phyloP scores from a whole-genome alignment of 768 basidiomycete genomes.

The Lyophyllum decastes region DNA sequence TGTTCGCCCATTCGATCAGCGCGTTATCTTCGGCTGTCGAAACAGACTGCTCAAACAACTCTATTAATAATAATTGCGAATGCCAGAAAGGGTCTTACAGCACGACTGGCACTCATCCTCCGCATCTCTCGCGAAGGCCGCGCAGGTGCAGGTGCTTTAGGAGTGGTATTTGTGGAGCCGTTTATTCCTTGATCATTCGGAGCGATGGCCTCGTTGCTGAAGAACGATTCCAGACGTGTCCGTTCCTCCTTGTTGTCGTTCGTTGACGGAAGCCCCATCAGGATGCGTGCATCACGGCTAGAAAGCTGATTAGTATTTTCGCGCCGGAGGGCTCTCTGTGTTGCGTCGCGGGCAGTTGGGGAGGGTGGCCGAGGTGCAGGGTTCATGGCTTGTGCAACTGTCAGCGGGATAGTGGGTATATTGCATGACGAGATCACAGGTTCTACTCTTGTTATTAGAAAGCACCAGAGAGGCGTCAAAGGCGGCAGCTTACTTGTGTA shows the following conservation, averaged over 20 bases:
- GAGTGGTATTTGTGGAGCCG: slow-evolving; percentile 14
- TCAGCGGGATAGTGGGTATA: slow-evolving; percentile 92
- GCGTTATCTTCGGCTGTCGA: slow-evolving; percentile 36
- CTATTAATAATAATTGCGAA: too few relatives aligned
- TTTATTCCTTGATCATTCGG: slow-evolving; percentile 18
- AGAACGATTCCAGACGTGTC: slow-evolving; percentile 56
- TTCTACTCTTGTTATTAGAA: slow-evolving; percentile 45
- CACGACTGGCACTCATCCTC: slow-evolving; percentile 34
- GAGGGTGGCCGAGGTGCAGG: slow-evolving; percentile 95
- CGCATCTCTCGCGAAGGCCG: slow-evolving; percentile 71
- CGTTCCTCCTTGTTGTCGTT: slow-evolving; percentile 46
- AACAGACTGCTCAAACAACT: slow-evolving; percentile 4
- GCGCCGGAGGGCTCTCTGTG: slow-evolving; percentile 81
- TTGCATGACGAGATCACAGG: slow-evolving; percentile 96
- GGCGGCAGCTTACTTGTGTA: slow-evolving; percentile 69
- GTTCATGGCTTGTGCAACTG: slow-evolving; percentile 95
- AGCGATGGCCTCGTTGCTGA: slow-evolving; percentile 39
- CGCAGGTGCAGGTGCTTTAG: slow-evolving; percentile 46
- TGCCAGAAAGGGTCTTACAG: slow-evolving; percentile 21
- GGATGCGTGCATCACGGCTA: slow-evolving; percentile 73
- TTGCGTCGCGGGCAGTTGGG: slow-evolving; percentile 82
- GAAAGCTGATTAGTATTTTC: slow-evolving; percentile 86
- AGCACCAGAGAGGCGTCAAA: neutral
- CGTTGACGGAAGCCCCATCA: slow-evolving; percentile 58
- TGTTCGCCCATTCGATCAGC: slow-evolving; percentile 91